A percentile compares a stretch with the other conserved stretches of the same genome.
Evolutionary conservation across 2,329 filamentous ascomycete species (phyloP).

Genomic region (Escovopsis weberi): DNA sequence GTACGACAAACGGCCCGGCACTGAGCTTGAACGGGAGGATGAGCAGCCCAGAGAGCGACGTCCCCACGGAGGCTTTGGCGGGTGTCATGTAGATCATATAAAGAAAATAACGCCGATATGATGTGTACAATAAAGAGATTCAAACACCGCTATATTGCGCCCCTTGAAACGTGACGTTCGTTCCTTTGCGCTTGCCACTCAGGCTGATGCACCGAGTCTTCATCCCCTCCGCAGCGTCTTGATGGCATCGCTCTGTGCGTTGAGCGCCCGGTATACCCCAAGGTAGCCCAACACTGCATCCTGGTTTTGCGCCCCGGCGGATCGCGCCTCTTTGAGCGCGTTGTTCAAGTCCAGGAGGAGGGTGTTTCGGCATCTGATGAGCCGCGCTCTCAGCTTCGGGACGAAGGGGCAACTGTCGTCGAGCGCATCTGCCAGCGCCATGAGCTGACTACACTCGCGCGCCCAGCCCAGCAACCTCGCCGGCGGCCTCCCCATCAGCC

Average conservation of each 20-base stretch:
- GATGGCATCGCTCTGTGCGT: constrained; percentile 37
- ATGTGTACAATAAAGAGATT: constrained; percentile 1
- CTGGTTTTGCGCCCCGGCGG: constrained; percentile 28
- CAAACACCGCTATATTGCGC: constrained; percentile 25
- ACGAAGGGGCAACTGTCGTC: constrained; percentile 35
- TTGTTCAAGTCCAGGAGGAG: constrained; percentile 40
- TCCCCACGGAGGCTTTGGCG: constrained; percentile 38
- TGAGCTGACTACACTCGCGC: constrained; percentile 28
- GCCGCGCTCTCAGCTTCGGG: constrained; percentile 35
- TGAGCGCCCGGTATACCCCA: constrained; percentile 36
- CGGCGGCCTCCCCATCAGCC: constrained; percentile 31
- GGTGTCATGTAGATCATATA: constrained; percentile 33
- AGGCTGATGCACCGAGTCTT: background rate
- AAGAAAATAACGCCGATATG: background rate
- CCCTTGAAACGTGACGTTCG: constrained; percentile 3
- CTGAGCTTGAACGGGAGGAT: constrained; percentile 77
- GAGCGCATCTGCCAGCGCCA: constrained; percentile 27
- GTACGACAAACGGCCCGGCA: constrained; percentile 74
- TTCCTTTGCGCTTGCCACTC: constrained; percentile 1
- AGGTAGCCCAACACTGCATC: constrained; percentile 35
- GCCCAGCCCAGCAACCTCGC: constrained; percentile 31
- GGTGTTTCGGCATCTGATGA: constrained; percentile 39
- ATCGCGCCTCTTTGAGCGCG: constrained; percentile 30
- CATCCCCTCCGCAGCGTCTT: constrained; percentile 28
- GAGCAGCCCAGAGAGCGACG: constrained; percentile 41